Base-by-base conservation (phyloP, 805 yeast species). In the Ogataea siamensis region DNA sequence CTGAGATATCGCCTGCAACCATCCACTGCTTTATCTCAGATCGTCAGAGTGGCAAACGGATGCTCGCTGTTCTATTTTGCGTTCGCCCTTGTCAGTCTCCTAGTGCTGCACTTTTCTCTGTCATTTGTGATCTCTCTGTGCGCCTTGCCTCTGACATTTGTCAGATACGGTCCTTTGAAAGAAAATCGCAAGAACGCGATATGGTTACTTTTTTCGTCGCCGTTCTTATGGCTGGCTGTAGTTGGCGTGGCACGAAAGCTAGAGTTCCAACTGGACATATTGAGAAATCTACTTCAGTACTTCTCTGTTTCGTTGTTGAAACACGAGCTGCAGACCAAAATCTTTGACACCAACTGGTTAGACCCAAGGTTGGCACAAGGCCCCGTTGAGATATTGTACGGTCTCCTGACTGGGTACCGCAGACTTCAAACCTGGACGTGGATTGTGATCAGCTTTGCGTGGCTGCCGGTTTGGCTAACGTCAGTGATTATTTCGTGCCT, bases 361-460 rank as follows among this genome's bases (percentile, higher is more conserved):
- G 37, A 40, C 16, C 28, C 45, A 4, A 36, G 29, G 2, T 28
- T 50, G 6, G 37, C 60, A 32, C 57, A 60, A 32, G 63, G 68
- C 10, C 64, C 68, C 1, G 58, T 66, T 5, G 59, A 65, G 7
- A 51, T 80, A 5, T 66, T 81, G 37, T 54, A 60, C 14, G 77
- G 78, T 0, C 63, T 88, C 11, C 57, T 80, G 8, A 67, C 74
- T 18, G 77, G 87, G 3, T 86, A 89, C 83, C 54, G 66, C 17
- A 75, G 79, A 25, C 62, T 85, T 40, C 83, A 83, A 39, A 80
- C 84, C 42, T 87, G 95, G 91, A 84, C 95, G 0, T 87, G 95
- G 89, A 71, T 76, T 40, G 73, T 85, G 16, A 56, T 88, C 2
- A 67, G 78, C 27, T 64, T 81, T 28, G 85, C 87, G 0, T 88